phyloP scores from a whole-genome alignment of 2,329 filamentous ascomycete species.

The Beauveria sp. region DNA sequence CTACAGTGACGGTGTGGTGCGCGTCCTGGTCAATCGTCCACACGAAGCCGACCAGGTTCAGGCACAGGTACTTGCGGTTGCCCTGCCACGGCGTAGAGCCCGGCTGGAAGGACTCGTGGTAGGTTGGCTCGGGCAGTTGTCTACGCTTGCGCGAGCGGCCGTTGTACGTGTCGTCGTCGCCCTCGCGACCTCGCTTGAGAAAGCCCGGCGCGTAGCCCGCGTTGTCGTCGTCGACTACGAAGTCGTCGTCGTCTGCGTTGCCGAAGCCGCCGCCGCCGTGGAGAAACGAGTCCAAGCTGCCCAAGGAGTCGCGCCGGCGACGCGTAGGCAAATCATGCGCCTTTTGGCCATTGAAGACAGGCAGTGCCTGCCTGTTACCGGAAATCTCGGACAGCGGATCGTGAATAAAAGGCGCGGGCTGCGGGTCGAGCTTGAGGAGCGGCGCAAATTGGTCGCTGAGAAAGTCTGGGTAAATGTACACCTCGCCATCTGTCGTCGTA shows the following conservation, averaged over 20 bases:
- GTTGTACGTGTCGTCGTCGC: slow-evolving; percentile 40
- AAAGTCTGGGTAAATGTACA: slow-evolving; percentile 79
- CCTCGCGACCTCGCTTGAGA: slow-evolving; percentile 43
- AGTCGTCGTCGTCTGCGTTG: slow-evolving; percentile 55
- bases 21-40: slow-evolving; percentile 97
- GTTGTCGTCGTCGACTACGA: slow-evolving; percentile 91
- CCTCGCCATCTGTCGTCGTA: slow-evolving; percentile 84
- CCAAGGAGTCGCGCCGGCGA: slow-evolving; percentile 55
- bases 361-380: slow-evolving; percentile 50
- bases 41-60: slow-evolving; percentile 89
- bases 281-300: slow-evolving; percentile 78
- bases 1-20: slow-evolving; percentile 87
- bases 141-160: slow-evolving; percentile 41
- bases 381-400: slow-evolving; percentile 66
- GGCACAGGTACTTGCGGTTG: slow-evolving; percentile 83
- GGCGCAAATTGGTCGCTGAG: slow-evolving; percentile 49
- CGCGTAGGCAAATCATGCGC: slow-evolving; percentile 39
- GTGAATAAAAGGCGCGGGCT: slow-evolving; percentile 80
- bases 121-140: slow-evolving; percentile 49
- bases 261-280: slow-evolving; percentile 26
- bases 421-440: slow-evolving; percentile 49
- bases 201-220: slow-evolving; percentile 69
- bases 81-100: slow-evolving; percentile 95
- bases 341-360: slow-evolving; percentile 46
- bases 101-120: slow-evolving; percentile 83